Base-by-base conservation (phyloP, 2,329 filamentous ascomycete genomes). In the Claviceps humidiphila region DNA sequence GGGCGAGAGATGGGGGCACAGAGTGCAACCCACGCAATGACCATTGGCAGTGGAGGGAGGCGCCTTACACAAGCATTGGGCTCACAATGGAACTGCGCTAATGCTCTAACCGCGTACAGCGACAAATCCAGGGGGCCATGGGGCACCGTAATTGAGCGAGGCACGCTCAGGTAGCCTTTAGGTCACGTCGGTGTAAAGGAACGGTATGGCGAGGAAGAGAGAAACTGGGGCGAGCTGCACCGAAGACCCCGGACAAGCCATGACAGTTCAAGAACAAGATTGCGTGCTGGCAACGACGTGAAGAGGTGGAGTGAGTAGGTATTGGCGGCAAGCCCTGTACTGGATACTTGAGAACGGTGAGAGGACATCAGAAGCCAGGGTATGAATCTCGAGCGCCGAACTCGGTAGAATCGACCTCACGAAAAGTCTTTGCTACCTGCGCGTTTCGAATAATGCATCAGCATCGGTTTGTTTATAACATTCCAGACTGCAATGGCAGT, bases 61-160 rank as follows among this genome's bases (percentile, higher is more conserved):
- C 47, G 34, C 30, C 46, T 50, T 50, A 50, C 17, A 45, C 47
- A 53, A 52, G 52, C 57, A 53, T 51, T 44, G 47, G 52, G 50
- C 57, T 51, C 51, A 54, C 52, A 55, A 55, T 26, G 51, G 50
- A 54, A 52, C 48, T 45, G 50, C 51, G 51, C 58, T 55, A 58
- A 57, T 50, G 48, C 39, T 49, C 47, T 47, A 50, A 50, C 43
- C 39, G 47, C 54, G 39, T 58, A 45, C 53, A 57, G 56, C 56
- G 47, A 56, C 38, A 44, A 46, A 13, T 53, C 22, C 38, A 52
- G 42, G 44, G 48, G 17, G n/a, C 16, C 20, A 17, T 2, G n/a
- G 11, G n/a, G 26, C 11, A 40, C 17, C 37, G 38, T 16, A 50
- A 17, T 38, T 13, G 13, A 4, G 49, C 20, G 14, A 51, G 38